Evolutionary conservation across 441 rosid species (phyloP).

Genomic region (Populus hybrid): DNA sequence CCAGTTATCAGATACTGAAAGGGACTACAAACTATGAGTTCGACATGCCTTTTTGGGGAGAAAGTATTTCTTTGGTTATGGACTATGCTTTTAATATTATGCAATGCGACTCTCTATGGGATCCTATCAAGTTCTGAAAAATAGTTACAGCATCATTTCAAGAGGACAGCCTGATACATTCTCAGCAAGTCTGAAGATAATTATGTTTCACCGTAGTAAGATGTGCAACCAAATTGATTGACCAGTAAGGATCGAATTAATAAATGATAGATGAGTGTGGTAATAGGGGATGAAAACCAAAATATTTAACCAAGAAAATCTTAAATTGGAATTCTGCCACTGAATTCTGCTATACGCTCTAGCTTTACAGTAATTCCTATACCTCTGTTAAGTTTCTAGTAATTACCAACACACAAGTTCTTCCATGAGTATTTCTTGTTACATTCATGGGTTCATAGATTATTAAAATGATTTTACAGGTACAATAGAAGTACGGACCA

Average conservation of each 20-base stretch:
- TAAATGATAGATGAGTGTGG: neutral
- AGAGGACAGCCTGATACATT: neutral
- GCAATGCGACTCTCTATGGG: no score
- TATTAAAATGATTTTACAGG: constrained; percentile 26
- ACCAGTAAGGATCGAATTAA: neutral
- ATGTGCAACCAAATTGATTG: neutral
- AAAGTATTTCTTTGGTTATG: neutral
- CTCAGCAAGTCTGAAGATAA: neutral
- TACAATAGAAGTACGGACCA: constrained; percentile 53
- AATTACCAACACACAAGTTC: no score
- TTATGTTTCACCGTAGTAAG: neutral
- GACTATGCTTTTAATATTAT: neutral
- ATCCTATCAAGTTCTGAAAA: neutral
- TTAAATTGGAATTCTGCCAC: neutral
- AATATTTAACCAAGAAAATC: neutral
- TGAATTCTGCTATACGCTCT: neutral
- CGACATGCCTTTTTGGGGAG: neutral
- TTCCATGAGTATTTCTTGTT: no score
- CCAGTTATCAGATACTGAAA: constrained; percentile 56
- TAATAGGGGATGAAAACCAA: neutral
- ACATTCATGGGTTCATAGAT: no score
- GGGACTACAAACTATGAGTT: constrained; percentile 77
- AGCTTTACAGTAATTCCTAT: neutral
- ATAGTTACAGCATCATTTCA: neutral
- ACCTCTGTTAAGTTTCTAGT: neutral